Conservation (phyloP, 306 rosid species). For the Lablab purpureus region DNA sequence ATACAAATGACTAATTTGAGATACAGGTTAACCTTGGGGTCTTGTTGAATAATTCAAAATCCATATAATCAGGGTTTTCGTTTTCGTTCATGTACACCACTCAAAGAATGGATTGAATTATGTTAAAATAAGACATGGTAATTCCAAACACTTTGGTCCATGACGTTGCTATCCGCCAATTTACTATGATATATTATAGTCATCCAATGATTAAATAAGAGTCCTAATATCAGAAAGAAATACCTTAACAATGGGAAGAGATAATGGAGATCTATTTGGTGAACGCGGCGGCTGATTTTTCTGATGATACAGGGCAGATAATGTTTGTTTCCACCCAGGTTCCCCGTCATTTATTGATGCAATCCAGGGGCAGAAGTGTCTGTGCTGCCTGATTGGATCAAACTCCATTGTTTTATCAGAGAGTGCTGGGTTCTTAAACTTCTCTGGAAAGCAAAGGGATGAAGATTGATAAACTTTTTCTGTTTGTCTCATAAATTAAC, state of each 20-base stretch:
- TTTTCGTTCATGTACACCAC: background rate
- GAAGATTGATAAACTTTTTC: conserved; percentile 34
- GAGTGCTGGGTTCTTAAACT: conserved; percentile 44
- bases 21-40: conserved; percentile 32
- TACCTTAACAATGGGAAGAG: conserved; percentile 73
- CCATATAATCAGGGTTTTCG: conserved; percentile 23
- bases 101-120: conserved; percentile 27
- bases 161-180: conserved; percentile 27
- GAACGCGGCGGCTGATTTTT: conserved; percentile 52
- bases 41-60: conserved; percentile 35
- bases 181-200: conserved; percentile 16
- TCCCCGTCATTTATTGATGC: conserved; percentile 58
- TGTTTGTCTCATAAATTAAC: conserved; percentile 29
- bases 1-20: conserved; percentile 8
- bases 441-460: conserved; percentile 56
- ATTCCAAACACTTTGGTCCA: conserved; percentile 31
- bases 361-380: conserved; percentile 98
- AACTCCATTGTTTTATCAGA: conserved; percentile 66
- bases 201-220: conserved; percentile 30
- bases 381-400: conserved; percentile 93
- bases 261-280: conserved; percentile 60
- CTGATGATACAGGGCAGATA: conserved; percentile 72
- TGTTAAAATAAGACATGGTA: background rate
- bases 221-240: conserved; percentile 25
- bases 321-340: conserved; percentile 93